Percentiles rank a stretch among this genome's conserved stretches.
Conservation (phyloP, 2,329 filamentous ascomycete species). For the Neofusicoccum kwambonambiense region DNA sequence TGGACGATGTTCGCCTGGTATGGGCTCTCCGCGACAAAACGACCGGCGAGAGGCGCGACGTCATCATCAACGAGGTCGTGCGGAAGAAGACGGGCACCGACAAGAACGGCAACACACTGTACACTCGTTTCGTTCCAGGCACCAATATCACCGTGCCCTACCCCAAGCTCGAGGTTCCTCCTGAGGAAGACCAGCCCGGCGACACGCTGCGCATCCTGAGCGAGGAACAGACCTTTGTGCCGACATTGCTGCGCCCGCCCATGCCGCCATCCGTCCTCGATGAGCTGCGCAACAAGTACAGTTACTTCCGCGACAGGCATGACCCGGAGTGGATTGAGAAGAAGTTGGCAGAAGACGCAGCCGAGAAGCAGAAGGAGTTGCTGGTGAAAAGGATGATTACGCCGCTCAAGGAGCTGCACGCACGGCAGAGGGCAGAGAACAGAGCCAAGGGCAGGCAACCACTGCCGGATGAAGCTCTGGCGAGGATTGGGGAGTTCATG, state of each 20-base stretch:
- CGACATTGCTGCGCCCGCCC: slow-evolving; percentile 73
- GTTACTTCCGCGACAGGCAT: slow-evolving; percentile 77
- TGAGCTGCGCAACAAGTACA: slow-evolving; percentile 82
- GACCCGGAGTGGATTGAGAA: slow-evolving; percentile 68
- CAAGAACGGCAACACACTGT: slow-evolving; percentile 29
- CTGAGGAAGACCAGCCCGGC: slow-evolving; percentile 54
- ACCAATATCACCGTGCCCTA: slow-evolving; percentile 25
- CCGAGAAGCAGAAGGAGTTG: slow-evolving; percentile 40
- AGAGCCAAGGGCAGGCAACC: slow-evolving; percentile 34
- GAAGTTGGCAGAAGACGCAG: slow-evolving; percentile 61
- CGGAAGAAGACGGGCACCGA: slow-evolving; percentile 20
- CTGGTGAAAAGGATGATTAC: slow-evolving; percentile 42
- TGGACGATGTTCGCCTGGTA: slow-evolving; percentile 77
- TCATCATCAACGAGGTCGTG: slow-evolving; percentile 34
- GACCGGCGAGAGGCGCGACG: slow-evolving; percentile 66
- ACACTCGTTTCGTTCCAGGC: slow-evolving; percentile 37
- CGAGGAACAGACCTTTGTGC: slow-evolving; percentile 72
- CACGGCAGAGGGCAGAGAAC: slow-evolving; percentile 19
- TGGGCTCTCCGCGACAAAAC: slow-evolving; percentile 67
- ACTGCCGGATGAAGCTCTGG: slow-evolving; percentile 39
- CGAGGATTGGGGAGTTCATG: slow-evolving; percentile 44
- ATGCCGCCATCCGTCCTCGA: slow-evolving; percentile 78
- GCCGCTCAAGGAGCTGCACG: slow-evolving; percentile 45
- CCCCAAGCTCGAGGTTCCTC: slow-evolving; percentile 28
- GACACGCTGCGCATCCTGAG: slow-evolving; percentile 78